Conservation (phyloP, 164 flowering plant species). For the Houttuynia cordata region DNA sequence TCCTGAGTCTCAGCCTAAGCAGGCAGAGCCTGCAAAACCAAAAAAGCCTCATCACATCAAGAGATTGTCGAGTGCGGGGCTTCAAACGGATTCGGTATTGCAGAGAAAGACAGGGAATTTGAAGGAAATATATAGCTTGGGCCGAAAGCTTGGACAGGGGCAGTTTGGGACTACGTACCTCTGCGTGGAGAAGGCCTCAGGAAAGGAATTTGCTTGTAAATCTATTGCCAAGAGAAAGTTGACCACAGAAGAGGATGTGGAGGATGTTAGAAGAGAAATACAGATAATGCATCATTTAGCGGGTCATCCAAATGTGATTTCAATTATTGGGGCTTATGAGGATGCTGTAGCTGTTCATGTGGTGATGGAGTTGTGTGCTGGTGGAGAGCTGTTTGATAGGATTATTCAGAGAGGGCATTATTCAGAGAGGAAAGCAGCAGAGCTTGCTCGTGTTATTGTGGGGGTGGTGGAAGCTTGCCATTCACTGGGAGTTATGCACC, state of each 20-base stretch:
- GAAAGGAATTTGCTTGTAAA: constrained; percentile 71
- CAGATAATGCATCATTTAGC: constrained; percentile 84
- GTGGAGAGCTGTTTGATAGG: constrained; percentile 90
- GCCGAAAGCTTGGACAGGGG: constrained; percentile 73
- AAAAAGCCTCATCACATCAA: constrained; percentile 31
- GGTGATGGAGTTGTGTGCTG: constrained; percentile 77
- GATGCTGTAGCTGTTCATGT: constrained; percentile 81
- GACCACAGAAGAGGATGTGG: constrained; percentile 51
- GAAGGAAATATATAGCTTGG: constrained; percentile 63
- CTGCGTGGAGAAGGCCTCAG: constrained; percentile 49
- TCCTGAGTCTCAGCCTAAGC: constrained; percentile 8
- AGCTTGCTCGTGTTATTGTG: constrained; percentile 53
- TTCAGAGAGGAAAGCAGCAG: constrained; percentile 69
- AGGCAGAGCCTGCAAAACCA: constrained; percentile 11
- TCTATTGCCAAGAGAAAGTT: constrained; percentile 74
- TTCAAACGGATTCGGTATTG: constrained; percentile 46
- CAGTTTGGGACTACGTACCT: constrained; percentile 76
- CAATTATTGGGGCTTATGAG: constrained; percentile 67
- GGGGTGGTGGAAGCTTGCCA: constrained; percentile 73
- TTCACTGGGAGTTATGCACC: constrained; percentile 85
- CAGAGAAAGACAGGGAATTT: constrained; percentile 47
- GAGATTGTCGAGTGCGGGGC: constrained; percentile 47
- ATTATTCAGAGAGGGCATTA: constrained; percentile 63
- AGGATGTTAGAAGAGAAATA: constrained; percentile 81
- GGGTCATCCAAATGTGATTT: constrained; percentile 49